phyloP scores from a whole-genome alignment of 441 rosid species.

The Pelargonium fulgidum region DNA sequence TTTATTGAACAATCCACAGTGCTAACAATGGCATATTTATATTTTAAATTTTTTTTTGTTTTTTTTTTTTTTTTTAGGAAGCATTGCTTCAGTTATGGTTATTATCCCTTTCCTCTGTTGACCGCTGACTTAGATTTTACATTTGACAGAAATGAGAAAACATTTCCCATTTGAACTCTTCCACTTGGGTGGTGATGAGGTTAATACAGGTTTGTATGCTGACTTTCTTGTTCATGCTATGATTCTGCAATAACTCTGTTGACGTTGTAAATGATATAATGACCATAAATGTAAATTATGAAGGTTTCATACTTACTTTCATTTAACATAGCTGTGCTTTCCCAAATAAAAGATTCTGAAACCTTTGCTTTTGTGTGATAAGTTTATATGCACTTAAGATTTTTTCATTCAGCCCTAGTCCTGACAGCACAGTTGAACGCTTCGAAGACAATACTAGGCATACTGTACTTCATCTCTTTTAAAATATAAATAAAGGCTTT shows the following conservation, averaged over 20 bases:
- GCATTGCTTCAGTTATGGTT: neutral
- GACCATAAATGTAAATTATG: neutral
- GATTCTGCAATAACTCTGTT: neutral
- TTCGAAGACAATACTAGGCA: neutral
- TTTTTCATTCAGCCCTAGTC: neutral
- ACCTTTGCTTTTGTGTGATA: neutral
- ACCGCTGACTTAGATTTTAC: constrained; percentile 15
- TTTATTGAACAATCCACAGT: neutral
- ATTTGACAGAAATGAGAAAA: constrained; percentile 66
- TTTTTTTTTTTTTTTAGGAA: neutral
- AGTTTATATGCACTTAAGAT: neutral
- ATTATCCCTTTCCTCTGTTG: constrained; percentile 7
- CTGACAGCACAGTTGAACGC: neutral
- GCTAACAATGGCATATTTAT: neutral
- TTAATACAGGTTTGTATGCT: constrained; percentile 58
- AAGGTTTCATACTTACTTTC: neutral
- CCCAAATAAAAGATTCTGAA: neutral
- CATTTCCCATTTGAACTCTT: constrained; percentile 90
- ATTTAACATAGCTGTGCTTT: neutral
- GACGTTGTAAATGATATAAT: neutral
- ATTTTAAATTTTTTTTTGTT: too few relatives aligned
- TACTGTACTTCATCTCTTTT: neutral
- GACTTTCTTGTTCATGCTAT: constrained; percentile 19
- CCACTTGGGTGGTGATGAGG: constrained; percentile 99
- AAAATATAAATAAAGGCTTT: neutral